Conservation (phyloP, 495 filamentous ascomycete genomes). For the Podospora anserina region DNA sequence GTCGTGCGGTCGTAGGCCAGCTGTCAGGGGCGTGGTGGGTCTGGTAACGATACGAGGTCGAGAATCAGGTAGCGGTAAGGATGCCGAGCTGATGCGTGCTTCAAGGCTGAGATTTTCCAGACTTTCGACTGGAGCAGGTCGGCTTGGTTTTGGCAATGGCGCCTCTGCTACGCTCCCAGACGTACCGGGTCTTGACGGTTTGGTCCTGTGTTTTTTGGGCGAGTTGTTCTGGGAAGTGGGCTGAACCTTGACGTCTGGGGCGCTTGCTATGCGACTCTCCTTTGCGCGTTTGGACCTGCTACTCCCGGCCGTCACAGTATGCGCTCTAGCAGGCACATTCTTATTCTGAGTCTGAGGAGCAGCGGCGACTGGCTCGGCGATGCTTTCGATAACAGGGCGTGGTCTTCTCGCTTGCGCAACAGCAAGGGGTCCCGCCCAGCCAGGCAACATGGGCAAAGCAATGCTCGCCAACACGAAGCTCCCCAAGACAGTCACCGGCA, state of each 20-base stretch:
- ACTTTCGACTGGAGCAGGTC: conserved; percentile 25
- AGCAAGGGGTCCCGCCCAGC: conserved; percentile 66
- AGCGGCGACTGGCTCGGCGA: conserved; percentile 50
- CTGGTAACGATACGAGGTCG: conserved; percentile 43
- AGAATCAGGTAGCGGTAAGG: conserved; percentile 58
- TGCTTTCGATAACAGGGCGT: conserved; percentile 51
- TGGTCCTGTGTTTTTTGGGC: conserved; percentile 25
- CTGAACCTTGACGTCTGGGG: conserved; percentile 35
- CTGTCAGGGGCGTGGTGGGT: conserved; percentile 50
- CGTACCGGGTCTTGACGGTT: conserved; percentile 20
- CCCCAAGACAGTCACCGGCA: conserved; percentile 67
- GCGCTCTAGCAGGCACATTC: conserved; percentile 56
- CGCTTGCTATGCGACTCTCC: conserved; percentile 40
- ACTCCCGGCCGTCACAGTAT: conserved; percentile 54
- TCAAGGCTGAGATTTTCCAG: conserved; percentile 47
- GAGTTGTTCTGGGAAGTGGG: conserved; percentile 23
- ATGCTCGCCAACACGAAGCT: conserved; percentile 68
- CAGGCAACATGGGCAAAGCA: conserved; percentile 50
- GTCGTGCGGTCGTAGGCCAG: conserved; percentile 53
- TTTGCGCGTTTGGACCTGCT: conserved; percentile 47
- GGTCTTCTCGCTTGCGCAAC: conserved; percentile 71
- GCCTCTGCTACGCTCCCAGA: conserved; percentile 9
- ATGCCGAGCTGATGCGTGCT: conserved; percentile 60
- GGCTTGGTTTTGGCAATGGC: conserved; percentile 19
- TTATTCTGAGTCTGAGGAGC: conserved; percentile 22